Conservation (phyloP, 805 yeast genomes). For the Saccharomyces jurei region DNA sequence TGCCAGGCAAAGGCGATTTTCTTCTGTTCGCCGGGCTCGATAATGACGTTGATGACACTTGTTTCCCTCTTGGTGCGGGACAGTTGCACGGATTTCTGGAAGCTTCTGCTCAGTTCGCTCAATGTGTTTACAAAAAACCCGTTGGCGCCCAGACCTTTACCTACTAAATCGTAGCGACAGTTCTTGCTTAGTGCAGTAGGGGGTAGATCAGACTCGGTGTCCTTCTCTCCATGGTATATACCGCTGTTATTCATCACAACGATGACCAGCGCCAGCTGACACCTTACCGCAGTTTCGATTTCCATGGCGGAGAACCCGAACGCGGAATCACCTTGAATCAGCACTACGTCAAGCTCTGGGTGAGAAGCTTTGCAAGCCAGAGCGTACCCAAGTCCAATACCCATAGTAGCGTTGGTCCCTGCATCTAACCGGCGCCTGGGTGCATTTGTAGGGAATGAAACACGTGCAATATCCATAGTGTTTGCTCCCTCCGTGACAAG, state of each 20-base stretch:
- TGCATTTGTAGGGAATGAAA: conserved; percentile 44
- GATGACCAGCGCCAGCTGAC: conserved; percentile 44
- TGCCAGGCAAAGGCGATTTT: conserved; percentile 64
- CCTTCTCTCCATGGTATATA: conserved; percentile 50
- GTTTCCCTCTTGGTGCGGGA: conserved; percentile 27
- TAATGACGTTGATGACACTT: conserved; percentile 51
- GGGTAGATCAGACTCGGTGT: conserved; percentile 33
- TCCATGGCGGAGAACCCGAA: conserved; percentile 71
- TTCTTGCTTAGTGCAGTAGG: conserved; percentile 52
- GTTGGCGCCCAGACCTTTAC: conserved; percentile 46
- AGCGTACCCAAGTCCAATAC: conserved; percentile 64
- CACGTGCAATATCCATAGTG: conserved; percentile 64
- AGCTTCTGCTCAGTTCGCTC: conserved; percentile 31
- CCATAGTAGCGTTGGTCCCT: conserved; percentile 75
- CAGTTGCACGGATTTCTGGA: conserved; percentile 33
- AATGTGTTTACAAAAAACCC: conserved; percentile 43
- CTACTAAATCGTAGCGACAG: conserved; percentile 51
- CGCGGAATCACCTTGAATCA: conserved; percentile 71
- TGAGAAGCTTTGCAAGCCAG: conserved; percentile 48
- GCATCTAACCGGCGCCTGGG: conserved; percentile 59
- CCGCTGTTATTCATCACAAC: conserved; percentile 71
- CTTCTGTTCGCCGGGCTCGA: conserved; percentile 47
- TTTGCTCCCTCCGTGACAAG: conserved; percentile 67
- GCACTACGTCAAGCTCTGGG: conserved; percentile 41
- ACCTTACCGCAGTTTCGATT: conserved; percentile 58